phyloP scores from a whole-genome alignment of 345 rosid species.

The Microcos paniculata region DNA sequence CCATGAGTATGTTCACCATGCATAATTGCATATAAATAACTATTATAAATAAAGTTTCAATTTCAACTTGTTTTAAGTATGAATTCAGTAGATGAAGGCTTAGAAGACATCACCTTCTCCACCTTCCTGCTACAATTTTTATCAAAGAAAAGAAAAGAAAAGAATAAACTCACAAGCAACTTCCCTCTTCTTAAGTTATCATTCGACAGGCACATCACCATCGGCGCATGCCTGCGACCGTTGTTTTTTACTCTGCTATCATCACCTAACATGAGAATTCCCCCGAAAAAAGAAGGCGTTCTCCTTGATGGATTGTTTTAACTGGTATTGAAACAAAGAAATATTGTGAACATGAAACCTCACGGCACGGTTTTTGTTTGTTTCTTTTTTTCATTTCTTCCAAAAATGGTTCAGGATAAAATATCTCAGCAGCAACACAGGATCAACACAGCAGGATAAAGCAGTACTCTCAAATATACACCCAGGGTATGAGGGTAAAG shows the following conservation, averaged over 20 bases:
- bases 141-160: background rate
- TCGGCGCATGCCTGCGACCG: background rate
- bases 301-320: background rate
- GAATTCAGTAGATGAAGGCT: background rate
- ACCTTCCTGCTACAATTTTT: background rate
- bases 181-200: background rate
- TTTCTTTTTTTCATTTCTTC: background rate
- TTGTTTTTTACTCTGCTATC: background rate
- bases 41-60: background rate
- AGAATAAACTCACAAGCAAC: background rate
- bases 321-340: background rate
- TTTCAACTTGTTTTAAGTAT: background rate
- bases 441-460: background rate
- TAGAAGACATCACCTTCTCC: background rate
- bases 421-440: background rate
- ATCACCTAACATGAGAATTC: background rate
- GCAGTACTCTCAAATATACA: background rate
- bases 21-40: background rate
- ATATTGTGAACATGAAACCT: background rate
- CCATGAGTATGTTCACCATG: background rate
- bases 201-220: background rate
- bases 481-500: no score
- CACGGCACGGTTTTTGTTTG: background rate
- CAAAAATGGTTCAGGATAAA: background rate
- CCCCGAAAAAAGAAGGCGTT: background rate